Conservation (phyloP, 495 filamentous ascomycete species). For the Aspergillus campestris region DNA sequence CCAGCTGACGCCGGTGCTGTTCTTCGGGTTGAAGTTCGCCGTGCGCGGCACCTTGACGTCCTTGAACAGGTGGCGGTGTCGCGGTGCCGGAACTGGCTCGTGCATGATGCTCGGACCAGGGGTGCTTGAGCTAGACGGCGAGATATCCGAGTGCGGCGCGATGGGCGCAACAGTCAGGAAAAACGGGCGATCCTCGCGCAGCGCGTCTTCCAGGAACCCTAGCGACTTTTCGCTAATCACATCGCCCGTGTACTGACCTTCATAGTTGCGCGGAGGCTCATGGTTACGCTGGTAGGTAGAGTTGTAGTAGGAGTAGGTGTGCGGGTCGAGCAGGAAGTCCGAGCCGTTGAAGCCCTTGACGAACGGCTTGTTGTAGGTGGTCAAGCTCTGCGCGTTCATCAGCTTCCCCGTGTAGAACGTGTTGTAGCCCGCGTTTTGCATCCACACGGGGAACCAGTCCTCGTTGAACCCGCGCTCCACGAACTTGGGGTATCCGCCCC, state of each 20-base stretch:
- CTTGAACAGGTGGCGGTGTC: constrained; percentile 31
- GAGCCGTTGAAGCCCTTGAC: constrained; percentile 47
- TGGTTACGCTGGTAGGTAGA: constrained; percentile 56
- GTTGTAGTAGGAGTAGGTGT: constrained; percentile 64
- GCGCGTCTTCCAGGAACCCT: constrained; percentile 55
- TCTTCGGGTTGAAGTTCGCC: constrained; percentile 36
- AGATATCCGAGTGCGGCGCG: constrained; percentile 56
- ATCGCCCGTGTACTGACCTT: constrained; percentile 52
- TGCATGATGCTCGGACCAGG: constrained; percentile 25
- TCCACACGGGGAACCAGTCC: constrained; percentile 59
- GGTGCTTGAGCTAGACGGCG: constrained; percentile 17
- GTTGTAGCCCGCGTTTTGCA: constrained; percentile 60
- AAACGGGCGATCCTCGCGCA: constrained; percentile 47
- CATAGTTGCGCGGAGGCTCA: constrained; percentile 47
- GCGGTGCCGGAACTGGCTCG: constrained; percentile 41
- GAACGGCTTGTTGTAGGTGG: constrained; percentile 52
- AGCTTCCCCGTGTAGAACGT: constrained; percentile 71
- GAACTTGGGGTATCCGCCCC: constrained; percentile 66
- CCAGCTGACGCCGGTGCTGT: constrained; percentile 58
- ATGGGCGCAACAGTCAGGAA: constrained; percentile 60
- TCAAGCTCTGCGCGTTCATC: constrained; percentile 53
- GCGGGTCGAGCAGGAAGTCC: constrained; percentile 65
- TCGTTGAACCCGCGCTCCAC: constrained; percentile 56
- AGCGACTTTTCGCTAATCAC: constrained; percentile 55
- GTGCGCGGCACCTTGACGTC: constrained; percentile 32